Evolutionary conservation across 1,284 basidiomycete species (phyloP).

Genomic region (Ceratobasidium sp.): DNA sequence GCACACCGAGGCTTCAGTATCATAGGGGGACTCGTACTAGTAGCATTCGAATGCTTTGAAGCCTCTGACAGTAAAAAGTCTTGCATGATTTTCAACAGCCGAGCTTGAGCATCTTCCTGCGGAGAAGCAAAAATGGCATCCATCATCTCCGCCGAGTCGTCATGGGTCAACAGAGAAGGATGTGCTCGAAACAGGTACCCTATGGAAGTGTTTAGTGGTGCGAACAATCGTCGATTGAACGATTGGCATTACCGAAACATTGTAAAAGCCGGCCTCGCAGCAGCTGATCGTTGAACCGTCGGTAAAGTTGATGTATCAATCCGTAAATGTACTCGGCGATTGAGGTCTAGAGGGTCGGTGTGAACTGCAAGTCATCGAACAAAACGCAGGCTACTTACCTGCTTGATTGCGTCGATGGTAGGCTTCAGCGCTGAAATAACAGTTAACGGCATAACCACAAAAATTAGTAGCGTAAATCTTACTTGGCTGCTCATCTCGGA

Average conservation of each 20-base stretch:
- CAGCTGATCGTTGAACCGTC: constrained; percentile 64
- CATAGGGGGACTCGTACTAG: constrained; percentile 59
- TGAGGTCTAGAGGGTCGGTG: constrained; percentile 61
- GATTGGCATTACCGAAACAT: constrained; percentile 72
- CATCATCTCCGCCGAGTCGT: constrained; percentile 85
- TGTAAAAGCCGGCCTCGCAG: constrained; percentile 76
- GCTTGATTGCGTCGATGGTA: constrained; percentile 70
- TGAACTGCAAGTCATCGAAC: constrained; percentile 20
- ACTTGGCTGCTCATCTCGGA: constrained; percentile 71
- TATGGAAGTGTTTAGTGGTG: constrained; percentile 49
- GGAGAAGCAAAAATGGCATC: constrained; percentile 80
- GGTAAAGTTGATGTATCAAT: constrained; percentile 75
- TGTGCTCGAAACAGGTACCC: constrained; percentile 93
- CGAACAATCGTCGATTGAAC: not conserved
- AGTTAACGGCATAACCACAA: not conserved
- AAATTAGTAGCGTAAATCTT: not conserved
- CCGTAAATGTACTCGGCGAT: constrained; percentile 86
- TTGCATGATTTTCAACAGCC: constrained; percentile 87
- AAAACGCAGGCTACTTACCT: constrained; percentile 56
- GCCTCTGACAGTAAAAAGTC: constrained; percentile 88
- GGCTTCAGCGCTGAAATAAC: constrained; percentile 59
- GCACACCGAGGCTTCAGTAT: not conserved
- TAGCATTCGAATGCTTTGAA: constrained; percentile 66
- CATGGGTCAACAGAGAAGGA: constrained; percentile 86
- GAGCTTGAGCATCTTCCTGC: constrained; percentile 75